Percentiles rank a stretch among this genome's conserved stretches.
phyloP scores from a whole-genome alignment of 352 stramenopile genomes.

The Pythium utonaiense region DNA sequence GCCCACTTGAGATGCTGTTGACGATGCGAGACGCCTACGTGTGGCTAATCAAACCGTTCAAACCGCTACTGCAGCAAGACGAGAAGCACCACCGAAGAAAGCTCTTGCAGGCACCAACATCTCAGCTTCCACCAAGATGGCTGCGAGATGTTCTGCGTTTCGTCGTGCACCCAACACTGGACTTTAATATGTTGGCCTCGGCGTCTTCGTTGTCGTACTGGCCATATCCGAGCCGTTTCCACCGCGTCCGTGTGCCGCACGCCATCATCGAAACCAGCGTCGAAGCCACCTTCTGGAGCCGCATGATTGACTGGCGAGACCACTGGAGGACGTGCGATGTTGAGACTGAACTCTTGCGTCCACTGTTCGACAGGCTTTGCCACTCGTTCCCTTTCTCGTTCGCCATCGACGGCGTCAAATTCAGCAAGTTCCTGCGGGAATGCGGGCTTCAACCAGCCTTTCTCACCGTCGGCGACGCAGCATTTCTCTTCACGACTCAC shows the following conservation, averaged over 20 bases:
- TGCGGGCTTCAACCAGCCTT: slow-evolving; percentile 41
- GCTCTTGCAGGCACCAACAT: not conserved
- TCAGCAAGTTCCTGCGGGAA: slow-evolving; percentile 71
- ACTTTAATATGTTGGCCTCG: slow-evolving; percentile 25
- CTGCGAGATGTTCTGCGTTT: slow-evolving; percentile 48
- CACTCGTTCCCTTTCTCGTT: slow-evolving; percentile 42
- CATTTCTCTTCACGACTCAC: slow-evolving; percentile 57
- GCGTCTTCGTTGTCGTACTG: slow-evolving; percentile 7
- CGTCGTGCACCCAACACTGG: slow-evolving; percentile 44
- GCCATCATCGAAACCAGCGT: slow-evolving; percentile 31
- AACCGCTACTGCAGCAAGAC: not conserved
- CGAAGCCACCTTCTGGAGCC: slow-evolving; percentile 58
- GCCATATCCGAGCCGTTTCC: slow-evolving; percentile 24
- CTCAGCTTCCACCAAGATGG: slow-evolving; percentile 35
- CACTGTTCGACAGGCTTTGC: slow-evolving; percentile 45
- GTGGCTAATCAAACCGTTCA: slow-evolving; percentile 36
- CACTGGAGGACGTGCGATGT: slow-evolving; percentile 32
- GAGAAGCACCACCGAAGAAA: not conserved
- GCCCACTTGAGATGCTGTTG: slow-evolving; percentile 26
- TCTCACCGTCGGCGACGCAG: slow-evolving; percentile 56
- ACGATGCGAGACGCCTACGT: slow-evolving; percentile 33
- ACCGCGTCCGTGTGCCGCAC: slow-evolving; percentile 36
- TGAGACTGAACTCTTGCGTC: slow-evolving; percentile 29
- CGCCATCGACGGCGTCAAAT: slow-evolving; percentile 70
- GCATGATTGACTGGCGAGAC: slow-evolving; percentile 41